phyloP scores from a whole-genome alignment of 2,329 filamentous ascomycete species.

The Diaporthe sp. region DNA sequence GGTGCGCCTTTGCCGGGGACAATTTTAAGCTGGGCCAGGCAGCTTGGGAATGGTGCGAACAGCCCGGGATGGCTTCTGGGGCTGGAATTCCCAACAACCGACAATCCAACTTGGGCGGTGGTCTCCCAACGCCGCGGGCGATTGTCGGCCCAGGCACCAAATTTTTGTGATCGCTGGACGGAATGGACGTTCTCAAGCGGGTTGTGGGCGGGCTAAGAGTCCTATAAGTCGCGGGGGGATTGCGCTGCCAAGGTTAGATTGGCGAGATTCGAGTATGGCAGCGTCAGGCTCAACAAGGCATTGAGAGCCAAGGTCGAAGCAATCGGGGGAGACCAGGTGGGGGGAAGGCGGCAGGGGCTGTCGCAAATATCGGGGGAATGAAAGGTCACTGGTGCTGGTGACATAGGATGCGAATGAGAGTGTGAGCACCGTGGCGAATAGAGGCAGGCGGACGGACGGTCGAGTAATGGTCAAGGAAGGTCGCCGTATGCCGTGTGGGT shows the following conservation, averaged over 20 bases:
- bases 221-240: slow-evolving; percentile 17
- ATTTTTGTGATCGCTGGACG: slow-evolving; percentile 26
- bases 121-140: slow-evolving; percentile 34
- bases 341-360: slow-evolving; percentile 14
- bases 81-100: slow-evolving; percentile 31
- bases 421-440: slow-evolving; percentile 5
- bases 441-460: slow-evolving; percentile 16
- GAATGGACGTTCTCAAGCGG: slow-evolving; percentile 9
- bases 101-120: slow-evolving; percentile 35
- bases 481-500: slow-evolving; percentile 15
- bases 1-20: slow-evolving; percentile 64
- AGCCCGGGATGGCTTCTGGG: slow-evolving; percentile 36
- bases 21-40: slow-evolving; percentile 32
- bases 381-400: slow-evolving; percentile 28
- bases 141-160: slow-evolving; percentile 36
- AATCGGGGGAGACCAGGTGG: slow-evolving; percentile 23
- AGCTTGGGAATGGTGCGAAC: slow-evolving; percentile 22
- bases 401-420: slow-evolving; percentile 30
- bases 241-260: slow-evolving; percentile 21
- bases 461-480: slow-evolving; percentile 22
- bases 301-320: slow-evolving; percentile 17
- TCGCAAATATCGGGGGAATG: slow-evolving; percentile 30
- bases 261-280: slow-evolving; percentile 8
- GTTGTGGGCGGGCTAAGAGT: slow-evolving; percentile 7
- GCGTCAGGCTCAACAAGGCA: slow-evolving; percentile 25